Conservation (phyloP, 306 rosid genomes). For the Castanea sativa region DNA sequence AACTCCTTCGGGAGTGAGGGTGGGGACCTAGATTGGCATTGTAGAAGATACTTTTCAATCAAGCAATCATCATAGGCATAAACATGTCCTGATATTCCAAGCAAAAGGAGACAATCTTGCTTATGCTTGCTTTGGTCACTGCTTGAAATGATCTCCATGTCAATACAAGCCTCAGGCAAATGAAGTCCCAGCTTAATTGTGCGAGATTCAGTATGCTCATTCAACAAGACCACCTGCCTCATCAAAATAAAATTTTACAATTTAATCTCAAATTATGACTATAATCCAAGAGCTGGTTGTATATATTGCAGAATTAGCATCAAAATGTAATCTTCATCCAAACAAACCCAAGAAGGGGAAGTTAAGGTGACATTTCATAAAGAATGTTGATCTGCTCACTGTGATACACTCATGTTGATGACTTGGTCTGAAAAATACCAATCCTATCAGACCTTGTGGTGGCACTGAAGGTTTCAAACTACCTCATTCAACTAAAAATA, state of each 20-base stretch:
- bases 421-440: not conserved
- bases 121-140: slow-evolving; percentile 72
- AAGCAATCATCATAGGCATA: slow-evolving; percentile 66
- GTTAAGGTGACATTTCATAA: not conserved
- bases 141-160: slow-evolving; percentile 68
- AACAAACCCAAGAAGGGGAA: not conserved
- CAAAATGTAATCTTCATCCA: not conserved
- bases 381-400: not conserved
- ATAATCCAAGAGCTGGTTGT: not conserved
- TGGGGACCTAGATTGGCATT: slow-evolving; percentile 61
- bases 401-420: not conserved
- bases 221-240: slow-evolving; percentile 70
- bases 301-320: not conserved
- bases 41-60: slow-evolving; percentile 73
- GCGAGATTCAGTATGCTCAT: slow-evolving; percentile 74
- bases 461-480: not conserved
- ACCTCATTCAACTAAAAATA: not conserved
- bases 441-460: not conserved
- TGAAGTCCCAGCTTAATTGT: slow-evolving; percentile 69
- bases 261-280: not conserved
- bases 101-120: slow-evolving; percentile 57
- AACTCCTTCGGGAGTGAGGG: slow-evolving; percentile 70
- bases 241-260: not conserved
- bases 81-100: slow-evolving; percentile 72
- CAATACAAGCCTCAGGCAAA: slow-evolving; percentile 58